These are phyloP conservation scores for Suhomyces tanzawaensis DNA, from an alignment of 805 yeast species.

Conservation along the genomic window DNA sequence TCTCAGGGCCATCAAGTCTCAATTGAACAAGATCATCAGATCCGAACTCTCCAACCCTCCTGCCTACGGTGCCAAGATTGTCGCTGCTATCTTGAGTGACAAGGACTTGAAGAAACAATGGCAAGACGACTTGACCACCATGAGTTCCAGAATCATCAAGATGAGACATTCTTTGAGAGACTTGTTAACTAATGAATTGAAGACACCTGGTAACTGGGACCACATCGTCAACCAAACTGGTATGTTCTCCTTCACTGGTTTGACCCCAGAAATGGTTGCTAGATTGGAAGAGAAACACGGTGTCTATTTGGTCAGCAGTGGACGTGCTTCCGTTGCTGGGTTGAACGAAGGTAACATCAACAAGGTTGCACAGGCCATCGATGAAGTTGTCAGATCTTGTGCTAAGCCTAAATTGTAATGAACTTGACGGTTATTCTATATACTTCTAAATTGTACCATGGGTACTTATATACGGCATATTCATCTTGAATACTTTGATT, in stretches of 20 bases:
- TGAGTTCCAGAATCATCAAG: slow-evolving; percentile 77
- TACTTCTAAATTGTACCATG: no score
- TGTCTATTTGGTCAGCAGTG: slow-evolving; percentile 75
- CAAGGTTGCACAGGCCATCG: slow-evolving; percentile 76
- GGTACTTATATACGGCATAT: no score
- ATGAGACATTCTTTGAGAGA: slow-evolving; percentile 74
- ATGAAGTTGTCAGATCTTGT: slow-evolving; percentile 59
- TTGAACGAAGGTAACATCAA: slow-evolving; percentile 76
- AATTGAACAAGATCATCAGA: slow-evolving; percentile 71
- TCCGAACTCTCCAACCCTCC: slow-evolving; percentile 93
- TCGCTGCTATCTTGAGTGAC: slow-evolving; percentile 65
- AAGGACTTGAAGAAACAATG: slow-evolving; percentile 73
- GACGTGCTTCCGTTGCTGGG: slow-evolving; percentile 94
- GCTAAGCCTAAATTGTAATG: slow-evolving; percentile 14
- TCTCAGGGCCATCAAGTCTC: slow-evolving; percentile 64
- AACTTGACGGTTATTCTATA: not conserved
- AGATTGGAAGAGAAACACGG: slow-evolving; percentile 76
- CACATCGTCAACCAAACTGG: slow-evolving; percentile 91
- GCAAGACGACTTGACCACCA: slow-evolving; percentile 77
- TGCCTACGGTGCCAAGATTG: slow-evolving; percentile 92
- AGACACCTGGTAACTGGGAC: slow-evolving; percentile 89
- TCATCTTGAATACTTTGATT: no score
- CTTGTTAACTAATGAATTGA: slow-evolving; percentile 50
- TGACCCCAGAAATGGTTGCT: slow-evolving; percentile 70
- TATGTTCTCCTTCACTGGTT: slow-evolving; percentile 95